Conservation (phyloP, 78 protist genomes). For the Isochrysis galbana region DNA sequence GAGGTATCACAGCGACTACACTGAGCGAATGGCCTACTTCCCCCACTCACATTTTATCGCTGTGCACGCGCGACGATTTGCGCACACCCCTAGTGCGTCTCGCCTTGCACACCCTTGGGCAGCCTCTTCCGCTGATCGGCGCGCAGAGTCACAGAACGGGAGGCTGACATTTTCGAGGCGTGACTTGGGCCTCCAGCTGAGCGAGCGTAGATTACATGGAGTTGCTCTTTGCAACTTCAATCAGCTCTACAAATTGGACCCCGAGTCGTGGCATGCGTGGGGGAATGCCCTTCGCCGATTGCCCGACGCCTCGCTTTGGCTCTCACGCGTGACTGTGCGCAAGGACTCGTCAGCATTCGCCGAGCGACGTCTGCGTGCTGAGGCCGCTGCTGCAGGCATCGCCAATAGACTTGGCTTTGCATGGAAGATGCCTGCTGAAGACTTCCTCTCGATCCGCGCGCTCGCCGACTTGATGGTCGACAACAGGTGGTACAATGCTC, state of each 20-base stretch:
- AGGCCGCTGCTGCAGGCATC: background rate
- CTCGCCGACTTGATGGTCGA: background rate
- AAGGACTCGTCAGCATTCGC: background rate
- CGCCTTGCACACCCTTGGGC: background rate
- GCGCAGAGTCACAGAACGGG: background rate
- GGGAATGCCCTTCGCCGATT: background rate
- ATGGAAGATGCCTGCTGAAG: background rate
- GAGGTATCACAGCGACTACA: background rate
- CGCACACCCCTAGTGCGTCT: background rate
- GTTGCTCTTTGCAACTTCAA: background rate
- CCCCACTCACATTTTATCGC: background rate
- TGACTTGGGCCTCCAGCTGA: background rate
- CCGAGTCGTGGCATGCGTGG: background rate
- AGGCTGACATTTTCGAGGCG: background rate
- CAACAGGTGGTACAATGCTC: background rate
- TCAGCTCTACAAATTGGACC: constrained; percentile 1
- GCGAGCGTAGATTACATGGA: background rate
- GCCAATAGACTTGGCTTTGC: background rate
- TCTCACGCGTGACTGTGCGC: background rate
- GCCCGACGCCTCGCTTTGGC: background rate
- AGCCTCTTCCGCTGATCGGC: background rate
- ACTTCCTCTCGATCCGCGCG: background rate
- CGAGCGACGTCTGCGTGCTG: background rate
- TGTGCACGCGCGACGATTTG: background rate
- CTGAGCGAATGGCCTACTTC: background rate